A percentile compares a stretch with the other conserved stretches of the same genome.
These are phyloP conservation scores for Limnanthes douglasii DNA, from an alignment of 345 rosid genomes.

Conservation along the genomic window DNA sequence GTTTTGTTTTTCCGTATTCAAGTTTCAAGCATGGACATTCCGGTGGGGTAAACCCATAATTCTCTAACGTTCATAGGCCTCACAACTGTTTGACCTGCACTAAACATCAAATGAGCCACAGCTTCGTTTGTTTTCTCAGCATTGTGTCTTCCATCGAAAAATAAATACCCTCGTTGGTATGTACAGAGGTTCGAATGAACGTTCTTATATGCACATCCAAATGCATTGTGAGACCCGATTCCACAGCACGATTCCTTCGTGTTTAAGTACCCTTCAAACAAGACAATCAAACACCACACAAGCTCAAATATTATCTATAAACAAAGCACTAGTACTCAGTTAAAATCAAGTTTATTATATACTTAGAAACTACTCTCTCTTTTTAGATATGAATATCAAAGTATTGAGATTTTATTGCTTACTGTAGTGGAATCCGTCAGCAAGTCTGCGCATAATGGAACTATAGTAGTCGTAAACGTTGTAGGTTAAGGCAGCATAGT, in stretches of 20 bases:
- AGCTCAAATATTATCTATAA: not conserved
- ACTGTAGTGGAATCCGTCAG: slow-evolving; percentile 8
- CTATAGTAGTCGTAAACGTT: slow-evolving; percentile 11
- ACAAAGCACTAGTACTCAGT: not conserved
- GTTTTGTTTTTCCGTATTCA: no score
- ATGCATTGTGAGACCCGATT: slow-evolving; percentile 16
- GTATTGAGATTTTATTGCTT: no score
- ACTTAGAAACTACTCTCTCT: no score
- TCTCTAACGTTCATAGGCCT: slow-evolving; percentile 12
- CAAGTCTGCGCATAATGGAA: slow-evolving; percentile 11
- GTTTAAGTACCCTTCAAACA: slow-evolving; percentile 13
- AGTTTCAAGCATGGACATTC: slow-evolving; percentile 14
- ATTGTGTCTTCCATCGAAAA: slow-evolving; percentile 18
- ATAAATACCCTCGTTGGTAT: slow-evolving; percentile 12
- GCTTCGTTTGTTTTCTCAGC: slow-evolving; percentile 15
- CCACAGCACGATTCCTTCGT: slow-evolving; percentile 15
- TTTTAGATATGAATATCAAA: no score
- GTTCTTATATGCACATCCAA: slow-evolving; percentile 12
- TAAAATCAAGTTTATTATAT: no score
- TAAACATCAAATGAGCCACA: slow-evolving; percentile 10
- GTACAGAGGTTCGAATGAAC: slow-evolving; percentile 18
- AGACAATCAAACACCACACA: not conserved
- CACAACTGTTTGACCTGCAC: slow-evolving; percentile 11
- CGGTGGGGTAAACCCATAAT: slow-evolving; percentile 7
- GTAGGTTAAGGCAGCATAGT: slow-evolving; percentile 6